phyloP scores from a whole-genome alignment of 2,329 filamentous ascomycete species.

The Teratosphaeria pseudoeucalypti region DNA sequence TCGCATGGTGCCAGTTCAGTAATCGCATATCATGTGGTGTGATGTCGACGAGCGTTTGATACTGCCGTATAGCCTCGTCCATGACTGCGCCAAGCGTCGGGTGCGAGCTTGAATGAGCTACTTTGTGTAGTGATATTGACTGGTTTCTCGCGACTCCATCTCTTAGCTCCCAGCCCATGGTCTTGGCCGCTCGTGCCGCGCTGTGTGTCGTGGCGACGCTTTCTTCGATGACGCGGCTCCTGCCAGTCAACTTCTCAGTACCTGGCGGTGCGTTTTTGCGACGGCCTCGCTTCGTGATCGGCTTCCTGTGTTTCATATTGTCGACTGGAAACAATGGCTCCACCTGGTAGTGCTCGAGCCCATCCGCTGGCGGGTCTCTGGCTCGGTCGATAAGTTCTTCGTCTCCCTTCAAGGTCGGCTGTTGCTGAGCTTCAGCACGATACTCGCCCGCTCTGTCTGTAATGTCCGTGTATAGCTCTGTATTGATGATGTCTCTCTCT shows the following conservation, averaged over 20 bases:
- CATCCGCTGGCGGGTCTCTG: constrained; percentile 52
- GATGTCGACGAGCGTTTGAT: constrained; percentile 70
- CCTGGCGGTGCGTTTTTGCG: constrained; percentile 40
- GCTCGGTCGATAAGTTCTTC: constrained; percentile 71
- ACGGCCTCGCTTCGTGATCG: constrained; percentile 20
- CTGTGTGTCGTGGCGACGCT: constrained; percentile 57
- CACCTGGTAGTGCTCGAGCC: constrained; percentile 20
- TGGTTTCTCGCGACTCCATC: constrained; percentile 49
- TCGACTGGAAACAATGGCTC: constrained; percentile 22
- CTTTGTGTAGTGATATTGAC: constrained; percentile 51
- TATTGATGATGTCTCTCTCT: constrained; percentile 68
- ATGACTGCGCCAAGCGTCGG: constrained; percentile 84
- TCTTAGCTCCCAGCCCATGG: constrained; percentile 74
- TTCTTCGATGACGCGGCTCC: constrained; percentile 60
- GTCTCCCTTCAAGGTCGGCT: constrained; percentile 70
- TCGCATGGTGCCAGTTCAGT: constrained; percentile 97
- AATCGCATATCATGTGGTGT: constrained; percentile 79
- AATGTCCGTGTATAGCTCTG: constrained; percentile 90
- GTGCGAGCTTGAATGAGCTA: constrained; percentile 48
- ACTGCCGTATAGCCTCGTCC: constrained; percentile 83
- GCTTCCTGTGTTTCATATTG: constrained; percentile 20
- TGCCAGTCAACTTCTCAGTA: constrained; percentile 55
- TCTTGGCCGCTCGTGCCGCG: constrained; percentile 64
- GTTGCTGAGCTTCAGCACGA: constrained; percentile 63
- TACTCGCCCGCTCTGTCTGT: constrained; percentile 84